Conservation (phyloP, 495 filamentous ascomycete species). For the Geopyxis carbonaria region DNA sequence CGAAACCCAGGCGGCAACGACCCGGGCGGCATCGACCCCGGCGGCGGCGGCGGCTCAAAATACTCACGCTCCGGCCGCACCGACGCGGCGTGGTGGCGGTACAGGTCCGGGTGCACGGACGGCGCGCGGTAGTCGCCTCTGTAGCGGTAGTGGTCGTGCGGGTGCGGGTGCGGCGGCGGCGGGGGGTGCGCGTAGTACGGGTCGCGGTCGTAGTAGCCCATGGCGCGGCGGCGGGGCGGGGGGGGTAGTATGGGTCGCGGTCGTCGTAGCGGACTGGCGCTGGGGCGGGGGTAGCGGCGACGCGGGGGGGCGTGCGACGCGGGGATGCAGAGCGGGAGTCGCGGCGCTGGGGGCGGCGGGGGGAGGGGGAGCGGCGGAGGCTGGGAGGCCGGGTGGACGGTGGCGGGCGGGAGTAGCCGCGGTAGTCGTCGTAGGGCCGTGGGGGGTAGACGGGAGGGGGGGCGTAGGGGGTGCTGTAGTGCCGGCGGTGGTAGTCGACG, state of each 20-base stretch:
- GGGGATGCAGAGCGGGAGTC: constrained; percentile 11
- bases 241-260: constrained; percentile 14
- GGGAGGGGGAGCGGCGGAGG: neutral
- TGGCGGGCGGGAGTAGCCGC: neutral
- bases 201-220: too few relatives aligned
- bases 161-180: too few relatives aligned
- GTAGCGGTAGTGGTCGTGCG: too few relatives aligned
- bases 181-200: too few relatives aligned
- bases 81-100: too few relatives aligned
- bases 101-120: too few relatives aligned
- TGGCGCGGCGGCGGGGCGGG: constrained; percentile 4
- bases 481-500: constrained; percentile 17
- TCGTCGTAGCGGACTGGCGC: constrained; percentile 14
- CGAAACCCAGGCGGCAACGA: too few relatives aligned
- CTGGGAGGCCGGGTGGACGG: neutral
- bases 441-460: constrained; percentile 15
- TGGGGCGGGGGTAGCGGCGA: too few relatives aligned
- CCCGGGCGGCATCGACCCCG: too few relatives aligned
- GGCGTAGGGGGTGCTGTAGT: constrained; percentile 15
- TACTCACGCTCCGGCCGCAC: too few relatives aligned
- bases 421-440: constrained; percentile 21
- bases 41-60: too few relatives aligned
- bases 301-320: constrained; percentile 7
- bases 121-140: too few relatives aligned
- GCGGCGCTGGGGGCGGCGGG: constrained; percentile 7